Evolutionary conservation across 305 asterid genomes (phyloP).

Genomic region (Fraxinus greggii): DNA sequence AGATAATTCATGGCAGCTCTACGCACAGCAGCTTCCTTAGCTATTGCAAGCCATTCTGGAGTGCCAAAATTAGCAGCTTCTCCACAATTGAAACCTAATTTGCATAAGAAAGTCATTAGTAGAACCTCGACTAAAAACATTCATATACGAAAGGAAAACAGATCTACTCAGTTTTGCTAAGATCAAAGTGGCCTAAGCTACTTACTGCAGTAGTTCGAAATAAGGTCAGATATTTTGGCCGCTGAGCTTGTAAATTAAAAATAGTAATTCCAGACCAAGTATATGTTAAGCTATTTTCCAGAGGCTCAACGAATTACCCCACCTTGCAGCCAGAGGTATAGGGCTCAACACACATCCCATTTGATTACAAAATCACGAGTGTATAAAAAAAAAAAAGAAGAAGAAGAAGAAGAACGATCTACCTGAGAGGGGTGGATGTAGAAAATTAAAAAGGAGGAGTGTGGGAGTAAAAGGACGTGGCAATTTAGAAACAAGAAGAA

Average conservation of each 20-base stretch:
- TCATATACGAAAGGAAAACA: background rate
- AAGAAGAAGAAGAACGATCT: background rate
- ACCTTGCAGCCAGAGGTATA: background rate
- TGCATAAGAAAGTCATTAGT: background rate
- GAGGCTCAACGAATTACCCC: background rate
- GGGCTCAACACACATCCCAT: background rate
- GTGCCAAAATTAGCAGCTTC: slow-evolving; percentile 99
- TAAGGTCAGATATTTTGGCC: background rate
- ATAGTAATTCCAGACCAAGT: background rate
- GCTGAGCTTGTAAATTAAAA: background rate
- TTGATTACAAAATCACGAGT: background rate
- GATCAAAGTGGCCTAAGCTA: background rate
- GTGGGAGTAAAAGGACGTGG: background rate
- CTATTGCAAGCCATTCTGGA: slow-evolving; percentile 89
- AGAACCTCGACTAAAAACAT: slow-evolving; percentile 7
- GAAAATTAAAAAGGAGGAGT: background rate
- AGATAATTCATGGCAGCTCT: slow-evolving; percentile 97
- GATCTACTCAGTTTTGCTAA: background rate
- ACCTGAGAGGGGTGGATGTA: background rate
- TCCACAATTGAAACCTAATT: slow-evolving; percentile 90
- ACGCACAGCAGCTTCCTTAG: slow-evolving; percentile 97
- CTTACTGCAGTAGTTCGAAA: slow-evolving; percentile 11
- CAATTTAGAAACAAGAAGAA: background rate
- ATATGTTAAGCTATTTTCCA: background rate
- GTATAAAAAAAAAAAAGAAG: background rate